Conservation (phyloP, 192 early-diverging fungal species). For the Geranomyces variabilis region DNA sequence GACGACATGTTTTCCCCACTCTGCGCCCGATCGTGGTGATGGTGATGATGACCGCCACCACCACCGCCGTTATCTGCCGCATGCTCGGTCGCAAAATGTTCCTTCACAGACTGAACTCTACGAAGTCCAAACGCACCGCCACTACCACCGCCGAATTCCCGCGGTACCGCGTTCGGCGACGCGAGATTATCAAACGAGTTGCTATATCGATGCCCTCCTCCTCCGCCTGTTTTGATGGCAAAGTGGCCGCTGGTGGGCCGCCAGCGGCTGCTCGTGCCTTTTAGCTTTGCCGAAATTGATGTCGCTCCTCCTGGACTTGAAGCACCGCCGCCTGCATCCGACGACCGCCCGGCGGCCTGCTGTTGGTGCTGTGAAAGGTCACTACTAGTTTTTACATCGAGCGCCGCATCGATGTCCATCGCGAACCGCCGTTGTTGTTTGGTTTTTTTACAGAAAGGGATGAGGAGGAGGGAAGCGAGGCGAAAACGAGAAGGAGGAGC, state of each 20-base stretch:
- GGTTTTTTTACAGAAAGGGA: neutral
- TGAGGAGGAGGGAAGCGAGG: neutral
- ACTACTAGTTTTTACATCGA: conserved; percentile 9
- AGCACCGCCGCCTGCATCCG: too few relatives aligned
- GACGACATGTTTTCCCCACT: neutral
- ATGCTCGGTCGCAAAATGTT: neutral
- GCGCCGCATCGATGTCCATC: conserved; percentile 26
- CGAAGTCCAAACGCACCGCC: neutral
- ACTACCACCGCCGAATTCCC: conserved; percentile 1
- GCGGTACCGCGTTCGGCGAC: conserved; percentile 2
- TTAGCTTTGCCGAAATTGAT: conserved; percentile 6
- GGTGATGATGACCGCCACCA: too few relatives aligned
- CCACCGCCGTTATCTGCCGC: too few relatives aligned
- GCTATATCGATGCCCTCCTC: neutral
- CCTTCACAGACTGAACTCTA: conserved; percentile 16
- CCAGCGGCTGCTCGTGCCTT: conserved; percentile 5
- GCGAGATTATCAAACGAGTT: conserved; percentile 26
- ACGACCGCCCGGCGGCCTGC: neutral
- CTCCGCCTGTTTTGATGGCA: conserved; percentile 12
- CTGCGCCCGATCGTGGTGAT: neutral
- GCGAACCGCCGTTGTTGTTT: neutral
- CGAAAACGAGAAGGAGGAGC: too few relatives aligned
- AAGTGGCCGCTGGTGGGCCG: conserved; percentile 21
- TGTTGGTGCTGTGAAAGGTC: neutral
- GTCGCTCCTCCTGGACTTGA: neutral